phyloP scores from a whole-genome alignment of 352 stramenopile species.

The Pythium rishiriense region DNA sequence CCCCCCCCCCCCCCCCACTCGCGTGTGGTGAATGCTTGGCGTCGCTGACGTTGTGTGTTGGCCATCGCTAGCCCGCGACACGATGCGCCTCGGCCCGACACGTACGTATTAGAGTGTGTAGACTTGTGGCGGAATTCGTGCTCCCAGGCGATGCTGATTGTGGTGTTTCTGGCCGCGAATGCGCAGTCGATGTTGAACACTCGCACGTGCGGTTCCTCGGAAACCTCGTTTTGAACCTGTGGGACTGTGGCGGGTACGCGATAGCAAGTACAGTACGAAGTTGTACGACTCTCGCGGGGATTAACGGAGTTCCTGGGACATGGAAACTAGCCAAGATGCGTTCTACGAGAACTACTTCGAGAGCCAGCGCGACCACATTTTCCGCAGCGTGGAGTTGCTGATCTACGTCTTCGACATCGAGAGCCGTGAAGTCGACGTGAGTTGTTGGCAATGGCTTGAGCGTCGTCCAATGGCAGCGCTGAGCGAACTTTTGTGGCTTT shows the following conservation, averaged over 20 bases:
- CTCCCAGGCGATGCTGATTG: neutral
- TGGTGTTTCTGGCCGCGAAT: neutral
- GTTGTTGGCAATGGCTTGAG: neutral
- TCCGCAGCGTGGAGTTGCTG: conserved; percentile 96
- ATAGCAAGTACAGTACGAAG: neutral
- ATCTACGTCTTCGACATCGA: conserved; percentile 99
- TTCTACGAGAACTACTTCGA: conserved; percentile 99
- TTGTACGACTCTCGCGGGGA: neutral
- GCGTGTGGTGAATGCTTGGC: too few relatives aligned
- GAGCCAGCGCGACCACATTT: conserved; percentile 98
- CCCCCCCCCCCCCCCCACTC: too few relatives aligned
- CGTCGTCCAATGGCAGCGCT: neutral
- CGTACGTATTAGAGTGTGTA: conserved; percentile 37
- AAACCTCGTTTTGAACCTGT: conserved; percentile 98
- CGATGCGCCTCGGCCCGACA: conserved; percentile 96
- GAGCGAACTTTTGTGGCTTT: neutral
- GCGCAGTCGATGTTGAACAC: conserved; percentile 90
- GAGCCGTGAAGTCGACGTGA: conserved; percentile 73
- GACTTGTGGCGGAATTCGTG: neutral
- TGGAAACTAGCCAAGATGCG: conserved; percentile 96
- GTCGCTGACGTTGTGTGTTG: too few relatives aligned
- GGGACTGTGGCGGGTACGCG: conserved; percentile 96
- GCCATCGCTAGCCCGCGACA: conserved; percentile 94
- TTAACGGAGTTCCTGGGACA: neutral
- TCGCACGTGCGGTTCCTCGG: conserved; percentile 95